phyloP scores from a whole-genome alignment of 805 yeast species.

The Candida pini region DNA sequence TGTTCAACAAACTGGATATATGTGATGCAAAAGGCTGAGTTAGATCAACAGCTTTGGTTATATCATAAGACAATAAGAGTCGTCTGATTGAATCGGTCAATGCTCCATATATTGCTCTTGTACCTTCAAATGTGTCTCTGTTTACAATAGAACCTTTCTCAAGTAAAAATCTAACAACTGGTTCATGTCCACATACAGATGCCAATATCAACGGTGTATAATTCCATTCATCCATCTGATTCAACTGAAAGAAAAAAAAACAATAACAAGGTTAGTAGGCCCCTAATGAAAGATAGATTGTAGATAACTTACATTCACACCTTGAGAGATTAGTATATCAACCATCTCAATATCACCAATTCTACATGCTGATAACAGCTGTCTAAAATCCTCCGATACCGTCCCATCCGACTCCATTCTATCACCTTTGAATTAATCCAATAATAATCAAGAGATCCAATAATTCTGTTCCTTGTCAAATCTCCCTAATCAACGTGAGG shows the following conservation, averaged over 20 bases:
- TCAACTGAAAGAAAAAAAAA: constrained; percentile 13
- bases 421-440: too few relatives aligned
- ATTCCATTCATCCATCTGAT: constrained; percentile 65
- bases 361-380: constrained; percentile 62
- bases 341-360: constrained; percentile 62
- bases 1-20: constrained; percentile 41
- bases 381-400: constrained; percentile 31
- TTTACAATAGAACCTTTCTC: constrained; percentile 72
- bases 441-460: too few relatives aligned
- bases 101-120: constrained; percentile 73
- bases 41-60: constrained; percentile 61
- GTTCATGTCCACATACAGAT: constrained; percentile 68
- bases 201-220: constrained; percentile 71
- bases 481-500: too few relatives aligned
- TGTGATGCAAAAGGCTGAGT: constrained; percentile 72
- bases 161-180: constrained; percentile 54
- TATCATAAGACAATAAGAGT: constrained; percentile 52
- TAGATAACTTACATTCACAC: constrained; percentile 35
- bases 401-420: constrained; percentile 2
- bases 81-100: constrained; percentile 60
- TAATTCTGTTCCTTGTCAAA: too few relatives aligned
- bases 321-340: constrained; percentile 49
- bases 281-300: neutral
- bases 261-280: neutral
- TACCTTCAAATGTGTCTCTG: constrained; percentile 78